Percentiles rank a stretch among this genome's conserved stretches.
Conservation (phyloP, 331 rosid genomes). For the Quercus tomentella region DNA sequence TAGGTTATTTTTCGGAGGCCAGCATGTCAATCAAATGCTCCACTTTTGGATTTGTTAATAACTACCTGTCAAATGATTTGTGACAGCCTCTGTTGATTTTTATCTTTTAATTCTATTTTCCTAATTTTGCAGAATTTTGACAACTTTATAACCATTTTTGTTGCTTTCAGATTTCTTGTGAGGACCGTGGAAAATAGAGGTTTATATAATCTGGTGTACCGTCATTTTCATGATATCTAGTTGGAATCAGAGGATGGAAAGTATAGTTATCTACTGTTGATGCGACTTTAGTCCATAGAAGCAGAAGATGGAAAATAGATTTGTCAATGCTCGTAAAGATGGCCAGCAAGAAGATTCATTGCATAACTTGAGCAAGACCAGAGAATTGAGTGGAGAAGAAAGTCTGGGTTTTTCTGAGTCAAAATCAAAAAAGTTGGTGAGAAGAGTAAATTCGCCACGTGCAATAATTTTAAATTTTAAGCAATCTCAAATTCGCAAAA, state of each 20-base stretch:
- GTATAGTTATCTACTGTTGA: constrained; percentile 22
- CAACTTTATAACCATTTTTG: not conserved
- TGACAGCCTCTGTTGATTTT: not conserved
- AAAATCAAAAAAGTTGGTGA: constrained; percentile 48
- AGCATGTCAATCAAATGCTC: not conserved
- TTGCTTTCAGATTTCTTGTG: constrained; percentile 25
- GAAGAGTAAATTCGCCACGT: constrained; percentile 37
- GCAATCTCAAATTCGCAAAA: constrained; percentile 44
- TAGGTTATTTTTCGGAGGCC: not conserved
- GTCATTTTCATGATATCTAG: not conserved
- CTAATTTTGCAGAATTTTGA: not conserved
- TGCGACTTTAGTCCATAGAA: constrained; percentile 23
- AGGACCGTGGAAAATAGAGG: constrained; percentile 6
- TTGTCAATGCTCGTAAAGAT: constrained; percentile 34
- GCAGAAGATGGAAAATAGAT: constrained; percentile 54
- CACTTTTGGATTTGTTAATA: not conserved
- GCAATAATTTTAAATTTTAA: constrained; percentile 49
- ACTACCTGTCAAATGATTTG: not conserved
- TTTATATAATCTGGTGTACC: not conserved
- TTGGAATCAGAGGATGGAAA: constrained; percentile 22
- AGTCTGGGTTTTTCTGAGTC: constrained; percentile 35
- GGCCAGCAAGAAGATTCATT: constrained; percentile 33
- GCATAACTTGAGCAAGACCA: constrained; percentile 30
- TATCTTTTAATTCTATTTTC: constrained; percentile 10
- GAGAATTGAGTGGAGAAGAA: constrained; percentile 38